phyloP scores from a whole-genome alignment of 345 rosid species.

The Rhodamnia argentea region DNA sequence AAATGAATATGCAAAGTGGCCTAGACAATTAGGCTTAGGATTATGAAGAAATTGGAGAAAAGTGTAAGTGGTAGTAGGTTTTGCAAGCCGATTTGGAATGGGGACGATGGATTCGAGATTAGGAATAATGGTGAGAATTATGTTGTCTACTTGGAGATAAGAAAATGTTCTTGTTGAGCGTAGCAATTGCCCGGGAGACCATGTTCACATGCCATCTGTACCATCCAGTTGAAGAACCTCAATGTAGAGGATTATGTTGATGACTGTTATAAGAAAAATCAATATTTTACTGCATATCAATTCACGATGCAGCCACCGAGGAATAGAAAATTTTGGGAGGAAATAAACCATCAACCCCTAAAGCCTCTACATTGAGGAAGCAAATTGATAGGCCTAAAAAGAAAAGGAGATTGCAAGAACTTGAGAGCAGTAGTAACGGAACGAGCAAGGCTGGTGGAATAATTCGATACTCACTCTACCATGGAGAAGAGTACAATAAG shows the following conservation, averaged over 20 bases:
- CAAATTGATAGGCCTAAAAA: no score
- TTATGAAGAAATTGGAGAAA: background rate
- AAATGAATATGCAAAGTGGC: no score
- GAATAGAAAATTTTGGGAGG: no score
- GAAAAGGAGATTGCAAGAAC: no score
- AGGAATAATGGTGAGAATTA: background rate
- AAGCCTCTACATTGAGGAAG: no score
- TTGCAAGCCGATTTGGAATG: no score
- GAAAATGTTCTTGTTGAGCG: background rate
- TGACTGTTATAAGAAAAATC: background rate
- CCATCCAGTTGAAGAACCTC: background rate
- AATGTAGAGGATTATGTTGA: no score
- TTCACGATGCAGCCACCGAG: background rate
- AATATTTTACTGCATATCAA: background rate
- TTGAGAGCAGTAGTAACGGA: no score
- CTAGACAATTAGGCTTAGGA: background rate
- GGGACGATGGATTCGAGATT: background rate
- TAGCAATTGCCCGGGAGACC: background rate
- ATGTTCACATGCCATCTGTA: background rate
- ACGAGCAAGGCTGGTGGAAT: no score
- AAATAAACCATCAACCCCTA: no score
- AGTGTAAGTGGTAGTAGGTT: background rate
- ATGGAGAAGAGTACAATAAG: no score
- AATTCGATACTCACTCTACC: no score
- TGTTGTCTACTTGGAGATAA: background rate